Evolutionary conservation across 2,329 filamentous ascomycete genomes (phyloP).

Genomic region (Delphinella strobiligena): DNA sequence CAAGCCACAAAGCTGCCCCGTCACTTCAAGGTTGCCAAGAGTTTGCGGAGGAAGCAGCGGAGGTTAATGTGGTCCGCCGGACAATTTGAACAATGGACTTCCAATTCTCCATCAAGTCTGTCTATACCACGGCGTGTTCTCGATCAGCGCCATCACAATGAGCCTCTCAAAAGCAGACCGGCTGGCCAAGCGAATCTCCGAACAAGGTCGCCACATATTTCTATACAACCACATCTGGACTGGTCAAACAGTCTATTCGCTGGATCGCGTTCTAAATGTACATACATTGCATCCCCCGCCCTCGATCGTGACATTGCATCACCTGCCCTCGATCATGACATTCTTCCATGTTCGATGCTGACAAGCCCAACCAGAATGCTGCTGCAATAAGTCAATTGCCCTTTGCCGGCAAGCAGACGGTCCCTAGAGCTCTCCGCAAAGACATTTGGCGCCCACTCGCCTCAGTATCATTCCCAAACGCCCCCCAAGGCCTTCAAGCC

Average conservation of each 20-base stretch:
- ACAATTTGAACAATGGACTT: background rate
- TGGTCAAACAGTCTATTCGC: conserved; percentile 53
- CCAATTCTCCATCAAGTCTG: background rate
- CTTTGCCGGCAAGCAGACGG: conserved; percentile 52
- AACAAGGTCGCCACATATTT: conserved; percentile 49
- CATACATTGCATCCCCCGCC: conserved; percentile 10
- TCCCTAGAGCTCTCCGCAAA: conserved; percentile 44
- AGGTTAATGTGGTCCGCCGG: background rate
- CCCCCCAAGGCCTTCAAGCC: conserved; percentile 39
- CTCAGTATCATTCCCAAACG: conserved; percentile 42
- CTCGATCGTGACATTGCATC: background rate
- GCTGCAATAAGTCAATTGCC: conserved; percentile 44
- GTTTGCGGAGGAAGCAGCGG: too few species aligned
- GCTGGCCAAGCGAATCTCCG: conserved; percentile 25
- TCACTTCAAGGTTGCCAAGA: too few species aligned
- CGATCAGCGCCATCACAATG: background rate
- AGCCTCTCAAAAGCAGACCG: conserved; percentile 1
- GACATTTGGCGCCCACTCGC: conserved; percentile 52
- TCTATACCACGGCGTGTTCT: background rate
- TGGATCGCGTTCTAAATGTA: conserved; percentile 45
- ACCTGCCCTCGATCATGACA: conserved; percentile 3
- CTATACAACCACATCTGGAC: conserved; percentile 50
- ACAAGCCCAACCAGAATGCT: conserved; percentile 29
- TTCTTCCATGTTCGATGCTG: too few species aligned
- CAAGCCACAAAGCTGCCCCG: too few species aligned